Evolutionary conservation across 1,139 yeast species (phyloP), one percentile per base, ranked within the genome.

Genomic region (Protomyces arabidopsidicola): DNA sequence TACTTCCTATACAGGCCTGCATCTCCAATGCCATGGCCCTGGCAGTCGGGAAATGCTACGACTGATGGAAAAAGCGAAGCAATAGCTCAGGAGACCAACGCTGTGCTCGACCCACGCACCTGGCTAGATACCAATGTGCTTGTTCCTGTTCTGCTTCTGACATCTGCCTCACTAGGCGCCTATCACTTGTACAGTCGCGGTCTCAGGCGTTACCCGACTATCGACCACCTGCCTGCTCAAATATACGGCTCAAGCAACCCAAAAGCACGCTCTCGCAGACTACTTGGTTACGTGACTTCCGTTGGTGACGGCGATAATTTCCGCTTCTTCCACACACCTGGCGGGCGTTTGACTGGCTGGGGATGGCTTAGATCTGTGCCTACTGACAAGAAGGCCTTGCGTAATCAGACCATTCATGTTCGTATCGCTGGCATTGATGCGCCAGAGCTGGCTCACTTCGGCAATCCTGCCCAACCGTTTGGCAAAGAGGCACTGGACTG

Each of bases 291-390:
- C 64, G 97, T 91, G 4, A 89, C 97, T 0, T 79, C 95, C 2
- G 98, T 93, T 0, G 98, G 98, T 0, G 98, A 93, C 74, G 98
- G 97, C 3, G 99, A 93, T 73, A 91, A 91, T 72, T 93, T 93
- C 74, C 86, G 93, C 63, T 83, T 93, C 69, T 93, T 80, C 72
- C 99, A 93, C 73, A 86, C 95, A 0, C 99, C 99, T 0, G 98
- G 98, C 2, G 98, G 98, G 0, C 66, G 81, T 0, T 71, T 85
- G 0, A 82, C 86, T 3, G 99, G 99, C 0, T 93, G 98, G 98
- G 93, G 95, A 10, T 90, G 97, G 96, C 72, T 89, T 20, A 77
- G 98, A 51, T 68, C 16, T 14, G 39, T 64, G 9, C 67, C 68
- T 18, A 31, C 62, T 71, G 27, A 72, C 76, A 58, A 45, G 24